phyloP scores from a whole-genome alignment of 768 basidiomycete species.

The Chalciporus piperatus region DNA sequence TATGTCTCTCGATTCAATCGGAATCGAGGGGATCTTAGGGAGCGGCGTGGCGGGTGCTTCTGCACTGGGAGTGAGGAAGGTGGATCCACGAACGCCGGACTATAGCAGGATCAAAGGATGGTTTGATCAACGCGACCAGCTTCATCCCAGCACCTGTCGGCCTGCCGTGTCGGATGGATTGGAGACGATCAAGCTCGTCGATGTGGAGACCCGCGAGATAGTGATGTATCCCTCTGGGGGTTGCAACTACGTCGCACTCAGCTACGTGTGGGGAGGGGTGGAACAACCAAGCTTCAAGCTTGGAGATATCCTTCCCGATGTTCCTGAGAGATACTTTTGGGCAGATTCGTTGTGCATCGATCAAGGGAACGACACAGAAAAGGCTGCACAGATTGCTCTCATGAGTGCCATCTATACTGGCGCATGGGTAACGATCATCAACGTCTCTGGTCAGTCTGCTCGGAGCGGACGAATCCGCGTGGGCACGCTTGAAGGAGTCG shows the following conservation, averaged over 20 bases:
- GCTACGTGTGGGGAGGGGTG: constrained; percentile 4
- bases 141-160: neutral
- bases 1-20: neutral
- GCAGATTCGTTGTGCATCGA: constrained; percentile 6
- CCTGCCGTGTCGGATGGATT: neutral
- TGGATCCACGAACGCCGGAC: neutral
- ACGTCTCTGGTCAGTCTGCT: neutral
- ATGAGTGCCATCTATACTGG: constrained; percentile 6
- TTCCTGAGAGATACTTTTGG: constrained; percentile 5
- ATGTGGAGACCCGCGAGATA: neutral
- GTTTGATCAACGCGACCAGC: neutral
- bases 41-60: neutral
- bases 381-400: neutral
- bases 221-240: neutral
- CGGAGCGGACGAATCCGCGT: neutral
- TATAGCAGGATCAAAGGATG: neutral
- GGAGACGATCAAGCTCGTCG: neutral
- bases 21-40: neutral
- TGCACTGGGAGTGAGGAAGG: neutral
- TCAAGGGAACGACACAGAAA: neutral
- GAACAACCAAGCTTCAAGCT: neutral
- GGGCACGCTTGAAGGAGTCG: neutral
- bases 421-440: neutral
- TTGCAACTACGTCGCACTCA: constrained; percentile 4
- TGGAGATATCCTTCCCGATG: neutral